These are phyloP conservation scores for Kwoniella sp. DNA, from an alignment of 768 basidiomycete species.

Conservation along the genomic window DNA sequence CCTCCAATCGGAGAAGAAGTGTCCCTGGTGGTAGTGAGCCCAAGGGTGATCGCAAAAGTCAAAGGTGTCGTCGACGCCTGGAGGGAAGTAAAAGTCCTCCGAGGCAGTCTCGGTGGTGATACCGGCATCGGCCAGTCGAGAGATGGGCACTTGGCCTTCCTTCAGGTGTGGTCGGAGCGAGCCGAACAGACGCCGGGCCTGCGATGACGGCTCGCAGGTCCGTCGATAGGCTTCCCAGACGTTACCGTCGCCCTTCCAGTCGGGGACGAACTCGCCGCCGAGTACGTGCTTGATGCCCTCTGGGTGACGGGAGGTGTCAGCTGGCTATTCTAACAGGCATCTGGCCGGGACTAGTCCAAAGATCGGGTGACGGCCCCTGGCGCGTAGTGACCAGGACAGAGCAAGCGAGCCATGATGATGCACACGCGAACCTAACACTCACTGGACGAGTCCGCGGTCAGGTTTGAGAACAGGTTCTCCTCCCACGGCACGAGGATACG, in stretches of 20 bases:
- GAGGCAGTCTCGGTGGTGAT: constrained; percentile 40
- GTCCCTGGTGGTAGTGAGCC: constrained; percentile 81
- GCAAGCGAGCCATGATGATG: background rate
- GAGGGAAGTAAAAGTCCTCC: constrained; percentile 63
- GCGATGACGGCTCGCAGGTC: constrained; percentile 74
- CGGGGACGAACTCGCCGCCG: constrained; percentile 65
- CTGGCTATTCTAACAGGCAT: too few relatives aligned
- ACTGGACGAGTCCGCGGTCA: constrained; percentile 55
- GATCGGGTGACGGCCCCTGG: too few relatives aligned
- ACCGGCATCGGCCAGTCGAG: constrained; percentile 50
- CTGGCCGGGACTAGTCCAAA: too few relatives aligned
- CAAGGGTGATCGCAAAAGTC: constrained; percentile 80
- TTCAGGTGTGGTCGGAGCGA: constrained; percentile 59
- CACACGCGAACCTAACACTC: constrained; percentile 19
- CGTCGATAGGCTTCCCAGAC: constrained; percentile 94
- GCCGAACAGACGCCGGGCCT: constrained; percentile 76
- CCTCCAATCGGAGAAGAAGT: constrained; percentile 96
- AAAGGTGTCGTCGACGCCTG: constrained; percentile 60
- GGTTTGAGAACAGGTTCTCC: constrained; percentile 66
- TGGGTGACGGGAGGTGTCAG: constrained; percentile 18
- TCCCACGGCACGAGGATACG: constrained; percentile 93
- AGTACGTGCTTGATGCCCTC: constrained; percentile 60
- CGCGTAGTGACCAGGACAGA: too few relatives aligned
- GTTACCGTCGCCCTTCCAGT: constrained; percentile 74
- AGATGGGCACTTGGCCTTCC: constrained; percentile 49